Evolutionary conservation across 2,329 filamentous ascomycete genomes (phyloP).

Genomic region (Colletotrichum costaricense): DNA sequence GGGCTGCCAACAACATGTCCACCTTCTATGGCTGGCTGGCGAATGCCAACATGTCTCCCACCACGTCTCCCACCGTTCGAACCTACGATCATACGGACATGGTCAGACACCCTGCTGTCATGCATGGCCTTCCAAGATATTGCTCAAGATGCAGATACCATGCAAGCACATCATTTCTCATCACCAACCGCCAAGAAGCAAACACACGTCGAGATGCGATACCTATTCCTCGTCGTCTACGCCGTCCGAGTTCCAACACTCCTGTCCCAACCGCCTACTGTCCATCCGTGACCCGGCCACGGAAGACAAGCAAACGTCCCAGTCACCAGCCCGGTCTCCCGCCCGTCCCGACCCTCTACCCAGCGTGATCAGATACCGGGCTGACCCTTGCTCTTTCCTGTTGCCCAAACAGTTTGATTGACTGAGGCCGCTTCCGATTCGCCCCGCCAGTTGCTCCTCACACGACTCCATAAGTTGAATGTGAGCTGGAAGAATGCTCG

Average conservation of each 20-base stretch:
- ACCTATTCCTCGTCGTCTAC: background rate
- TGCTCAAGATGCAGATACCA: slow-evolving; percentile 21
- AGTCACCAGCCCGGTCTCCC: slow-evolving; percentile 1
- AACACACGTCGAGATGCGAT: background rate
- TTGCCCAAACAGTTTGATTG: background rate
- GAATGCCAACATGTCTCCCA: background rate
- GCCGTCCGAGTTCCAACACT: background rate
- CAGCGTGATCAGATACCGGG: background rate
- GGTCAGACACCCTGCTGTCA: background rate
- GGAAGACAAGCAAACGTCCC: slow-evolving; percentile 4
- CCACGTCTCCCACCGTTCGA: background rate
- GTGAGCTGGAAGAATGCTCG: background rate
- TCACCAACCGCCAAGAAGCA: slow-evolving; percentile 34
- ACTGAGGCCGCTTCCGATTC: background rate
- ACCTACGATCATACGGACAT: slow-evolving; percentile 15
- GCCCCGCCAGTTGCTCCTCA: background rate
- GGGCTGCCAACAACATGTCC: background rate
- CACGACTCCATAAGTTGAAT: background rate
- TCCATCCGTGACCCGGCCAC: background rate
- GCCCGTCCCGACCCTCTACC: slow-evolving; percentile 18
- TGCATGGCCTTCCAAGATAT: background rate
- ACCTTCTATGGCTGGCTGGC: background rate
- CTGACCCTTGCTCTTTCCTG: background rate
- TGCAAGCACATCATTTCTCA: slow-evolving; percentile 1
- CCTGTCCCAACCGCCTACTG: background rate